A percentile compares a stretch with the other conserved stretches of the same genome.
phyloP scores from a whole-genome alignment of 306 rosid species.

The Purshia tridentata region DNA sequence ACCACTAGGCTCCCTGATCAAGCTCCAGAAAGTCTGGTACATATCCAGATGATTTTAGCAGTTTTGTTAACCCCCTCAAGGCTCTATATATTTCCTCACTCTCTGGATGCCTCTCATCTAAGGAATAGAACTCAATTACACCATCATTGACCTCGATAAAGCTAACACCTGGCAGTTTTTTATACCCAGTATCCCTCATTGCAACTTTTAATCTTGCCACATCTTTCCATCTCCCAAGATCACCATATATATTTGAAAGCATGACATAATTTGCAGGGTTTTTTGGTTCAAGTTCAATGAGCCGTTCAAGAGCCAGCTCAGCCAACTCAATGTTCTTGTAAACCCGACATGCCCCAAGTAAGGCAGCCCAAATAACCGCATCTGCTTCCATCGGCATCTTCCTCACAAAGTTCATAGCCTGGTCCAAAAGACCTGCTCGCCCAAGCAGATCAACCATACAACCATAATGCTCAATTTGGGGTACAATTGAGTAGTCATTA shows the following conservation, averaged over 20 bases:
- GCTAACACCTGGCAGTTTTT: slow-evolving; percentile 47
- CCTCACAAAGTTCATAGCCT: slow-evolving; percentile 57
- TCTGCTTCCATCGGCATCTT: slow-evolving; percentile 68
- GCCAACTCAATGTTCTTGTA: slow-evolving; percentile 44
- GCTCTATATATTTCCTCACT: slow-evolving; percentile 36
- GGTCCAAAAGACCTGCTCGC: slow-evolving; percentile 58
- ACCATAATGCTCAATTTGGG: slow-evolving; percentile 60
- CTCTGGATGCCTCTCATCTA: slow-evolving; percentile 41
- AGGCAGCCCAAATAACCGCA: slow-evolving; percentile 51
- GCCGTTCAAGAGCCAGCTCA: slow-evolving; percentile 58
- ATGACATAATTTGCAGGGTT: slow-evolving; percentile 76
- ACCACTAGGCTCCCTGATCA: slow-evolving; percentile 19
- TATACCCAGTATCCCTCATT: slow-evolving; percentile 59
- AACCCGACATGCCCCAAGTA: slow-evolving; percentile 48
- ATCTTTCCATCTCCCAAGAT: slow-evolving; percentile 73
- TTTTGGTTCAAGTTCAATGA: slow-evolving; percentile 66
- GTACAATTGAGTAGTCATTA: slow-evolving; percentile 46
- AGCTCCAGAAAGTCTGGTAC: slow-evolving; percentile 26
- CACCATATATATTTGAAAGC: slow-evolving; percentile 76
- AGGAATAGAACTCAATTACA: slow-evolving; percentile 39
- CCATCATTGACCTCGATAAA: slow-evolving; percentile 40
- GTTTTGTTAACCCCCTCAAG: slow-evolving; percentile 32
- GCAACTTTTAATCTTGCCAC: slow-evolving; percentile 69
- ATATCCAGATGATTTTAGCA: slow-evolving; percentile 35
- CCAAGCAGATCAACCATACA: slow-evolving; percentile 59